Base-by-base conservation (phyloP, 306 rosid species). In the Vigna trinervia region DNA sequence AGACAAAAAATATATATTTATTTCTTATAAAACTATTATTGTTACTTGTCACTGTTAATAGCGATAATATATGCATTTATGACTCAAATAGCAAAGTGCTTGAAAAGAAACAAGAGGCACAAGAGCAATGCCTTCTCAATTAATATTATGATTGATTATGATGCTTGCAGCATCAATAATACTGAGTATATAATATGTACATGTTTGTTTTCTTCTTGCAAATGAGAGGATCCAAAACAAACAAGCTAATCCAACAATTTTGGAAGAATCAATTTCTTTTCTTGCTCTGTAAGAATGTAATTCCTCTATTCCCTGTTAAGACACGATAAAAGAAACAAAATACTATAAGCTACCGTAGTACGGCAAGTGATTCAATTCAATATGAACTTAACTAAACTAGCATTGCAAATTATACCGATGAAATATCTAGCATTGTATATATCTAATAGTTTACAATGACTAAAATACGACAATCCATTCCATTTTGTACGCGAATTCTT, bases 201-300 rank as follows among this genome's bases (percentile, higher is more conserved):
- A 82, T 23, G 34, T 30, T 30, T 30, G 2, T 23, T 38, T 63
- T 76, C 26, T 39, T 41, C 57, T 73, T 50, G 69, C 70, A 77
- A 69, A 74, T 66, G 19, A 52, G 13, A 66, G 13, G 58, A 78
- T 72, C 20, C 61, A 43, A 77, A 77, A 46, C 26, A 17, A 73
- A 67, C 76, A 47, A 76, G 58, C 5, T 46, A 80, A 60, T 50
- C 64, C 67, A 76, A 73, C 77, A 64, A 76, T 59, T 84, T 61
- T 82, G 59, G 66, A 38, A 77, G 48, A 77, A 82, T 73, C 23
- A 46, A 70, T 69, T 57, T 15, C 10, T 76, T 53, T 57, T 58
- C 30, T 73, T 73, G 12, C 74, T 46, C 47, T 54, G 78, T 74
- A 58, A 34, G 72, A 78, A 81, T 74, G 74, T 62, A 82, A 26